Base-by-base conservation (phyloP, 345 rosid species). In the Eutrema heterophyllum region DNA sequence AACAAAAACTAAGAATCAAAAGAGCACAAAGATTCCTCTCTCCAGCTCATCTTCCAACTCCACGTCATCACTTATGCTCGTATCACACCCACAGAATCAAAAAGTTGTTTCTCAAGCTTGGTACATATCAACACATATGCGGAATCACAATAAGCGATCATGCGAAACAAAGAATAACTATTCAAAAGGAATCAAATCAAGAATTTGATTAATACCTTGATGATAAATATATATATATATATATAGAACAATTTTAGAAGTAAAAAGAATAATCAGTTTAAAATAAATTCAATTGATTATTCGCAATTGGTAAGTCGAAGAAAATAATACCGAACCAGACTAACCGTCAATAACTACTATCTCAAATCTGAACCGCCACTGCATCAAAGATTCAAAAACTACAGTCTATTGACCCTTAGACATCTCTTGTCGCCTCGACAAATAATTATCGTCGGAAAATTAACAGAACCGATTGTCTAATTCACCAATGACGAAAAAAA, bases 401-500 rank as follows among this genome's bases (percentile, higher is more conserved):
- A 62, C 51, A 39, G 4, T 58, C 0, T n/a, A 18, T 59, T 4
- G 54, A 41, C 29, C 11, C 14, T 41, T 50, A 49, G 60, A 58
- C 73, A 67, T 56, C 39, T 67, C 54, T 67, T 74, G 60, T 57
- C 67, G 18, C 54, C 58, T 9, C 46, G 21, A 74, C 72, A 49
- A 14, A 49, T 29, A 39, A 21, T 18, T 18, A 67, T 15, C 2
- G 13, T 65, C 35, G 36, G 24, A 41, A 33, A 56, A 43, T 7
- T 10, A 6, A 21, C 7, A 18, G 0, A 11, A 45, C 48, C 7
- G 18, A 45, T 52, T 11, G 1, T 53, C 5, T 9, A 6, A 39
- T 39, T 39, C n/a, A 53, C 7, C 69, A 68, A 75, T 75, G 79
- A 53, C 50, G 58, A 68, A 68, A 68, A 0, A 76, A 76, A 64